These are phyloP conservation scores for Cyberlindnera bimundalis DNA, from an alignment of 805 yeast species.

Conservation along the genomic window DNA sequence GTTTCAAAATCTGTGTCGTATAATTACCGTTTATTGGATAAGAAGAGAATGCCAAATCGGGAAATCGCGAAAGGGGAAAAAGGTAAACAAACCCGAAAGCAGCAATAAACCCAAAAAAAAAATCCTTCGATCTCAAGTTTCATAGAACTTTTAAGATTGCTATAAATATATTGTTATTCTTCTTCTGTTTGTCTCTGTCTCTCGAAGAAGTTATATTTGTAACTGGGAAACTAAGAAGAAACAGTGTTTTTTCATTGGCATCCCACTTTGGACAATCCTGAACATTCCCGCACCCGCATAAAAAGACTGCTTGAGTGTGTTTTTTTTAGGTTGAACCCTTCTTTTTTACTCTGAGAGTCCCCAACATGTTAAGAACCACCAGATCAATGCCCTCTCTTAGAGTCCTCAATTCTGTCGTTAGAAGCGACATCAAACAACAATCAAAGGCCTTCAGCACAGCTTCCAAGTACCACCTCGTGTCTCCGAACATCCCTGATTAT, in stretches of 20 bases:
- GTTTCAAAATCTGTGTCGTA: too few relatives aligned
- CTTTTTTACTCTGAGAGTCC: background rate
- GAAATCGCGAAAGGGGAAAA: background rate
- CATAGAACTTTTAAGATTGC: too few relatives aligned
- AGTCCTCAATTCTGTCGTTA: conserved; percentile 12
- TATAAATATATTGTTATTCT: too few relatives aligned
- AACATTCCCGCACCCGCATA: conserved; percentile 4
- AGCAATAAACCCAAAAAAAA: too few relatives aligned
- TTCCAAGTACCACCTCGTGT: conserved; percentile 20
- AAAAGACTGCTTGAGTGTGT: background rate
- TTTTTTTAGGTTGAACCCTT: background rate
- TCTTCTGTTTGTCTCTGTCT: too few relatives aligned
- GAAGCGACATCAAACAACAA: conserved; percentile 13
- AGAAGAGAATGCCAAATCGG: too few relatives aligned
- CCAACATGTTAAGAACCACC: conserved; percentile 27
- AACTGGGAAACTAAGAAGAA: too few relatives aligned
- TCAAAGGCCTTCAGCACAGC: conserved; percentile 10
- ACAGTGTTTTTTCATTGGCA: too few relatives aligned
- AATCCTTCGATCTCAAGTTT: too few relatives aligned
- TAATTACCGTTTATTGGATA: too few relatives aligned
- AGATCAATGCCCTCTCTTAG: conserved; percentile 29
- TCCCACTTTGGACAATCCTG: too few relatives aligned
- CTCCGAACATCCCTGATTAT: conserved; percentile 24
- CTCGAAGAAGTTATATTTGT: too few relatives aligned
- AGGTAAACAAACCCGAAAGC: conserved; percentile 2